A percentile compares a stretch with the other conserved stretches of the same genome.
These are phyloP conservation scores for Biscutella laevigata DNA, from an alignment of 441 rosid species.

Conservation along the genomic window DNA sequence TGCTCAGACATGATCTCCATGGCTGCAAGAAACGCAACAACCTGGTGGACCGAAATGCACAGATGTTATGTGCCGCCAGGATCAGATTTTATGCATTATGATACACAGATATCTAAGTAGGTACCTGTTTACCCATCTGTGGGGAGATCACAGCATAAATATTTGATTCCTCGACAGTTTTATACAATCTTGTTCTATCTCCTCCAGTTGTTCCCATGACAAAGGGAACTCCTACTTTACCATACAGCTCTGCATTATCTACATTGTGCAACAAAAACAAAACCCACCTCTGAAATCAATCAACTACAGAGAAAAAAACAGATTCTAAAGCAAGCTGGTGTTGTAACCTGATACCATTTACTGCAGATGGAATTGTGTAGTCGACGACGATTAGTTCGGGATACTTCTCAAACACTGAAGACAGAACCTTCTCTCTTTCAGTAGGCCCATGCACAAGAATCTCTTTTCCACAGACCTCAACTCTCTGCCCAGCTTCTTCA, in stretches of 20 bases:
- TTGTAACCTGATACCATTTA: slow-evolving; percentile 46
- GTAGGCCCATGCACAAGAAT: slow-evolving; percentile 64
- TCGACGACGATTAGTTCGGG: slow-evolving; percentile 72
- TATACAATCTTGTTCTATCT: slow-evolving; percentile 43
- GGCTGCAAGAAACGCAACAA: slow-evolving; percentile 89
- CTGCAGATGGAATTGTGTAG: slow-evolving; percentile 72
- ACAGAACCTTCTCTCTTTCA: slow-evolving; percentile 62
- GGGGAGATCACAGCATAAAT: slow-evolving; percentile 75
- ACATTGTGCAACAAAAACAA: slow-evolving; percentile 1
- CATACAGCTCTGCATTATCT: slow-evolving; percentile 68
- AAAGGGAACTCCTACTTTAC: slow-evolving; percentile 77
- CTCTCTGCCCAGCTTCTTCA: slow-evolving; percentile 47
- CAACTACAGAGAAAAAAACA: neutral
- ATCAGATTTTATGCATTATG: neutral
- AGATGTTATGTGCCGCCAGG: neutral
- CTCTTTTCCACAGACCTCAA: slow-evolving; percentile 60
- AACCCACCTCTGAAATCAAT: neutral
- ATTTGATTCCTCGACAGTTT: slow-evolving; percentile 51
- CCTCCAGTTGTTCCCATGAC: slow-evolving; percentile 93
- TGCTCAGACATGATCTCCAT: slow-evolving; percentile 90
- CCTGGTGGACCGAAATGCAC: slow-evolving; percentile 33
- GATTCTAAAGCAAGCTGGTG: neutral
- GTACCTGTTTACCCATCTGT: slow-evolving; percentile 81
- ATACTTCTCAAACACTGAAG: slow-evolving; percentile 41
- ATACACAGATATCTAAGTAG: neutral